Evolutionary conservation across 768 basidiomycete species (phyloP).

Genomic region (Infundibulicybe gibba): DNA sequence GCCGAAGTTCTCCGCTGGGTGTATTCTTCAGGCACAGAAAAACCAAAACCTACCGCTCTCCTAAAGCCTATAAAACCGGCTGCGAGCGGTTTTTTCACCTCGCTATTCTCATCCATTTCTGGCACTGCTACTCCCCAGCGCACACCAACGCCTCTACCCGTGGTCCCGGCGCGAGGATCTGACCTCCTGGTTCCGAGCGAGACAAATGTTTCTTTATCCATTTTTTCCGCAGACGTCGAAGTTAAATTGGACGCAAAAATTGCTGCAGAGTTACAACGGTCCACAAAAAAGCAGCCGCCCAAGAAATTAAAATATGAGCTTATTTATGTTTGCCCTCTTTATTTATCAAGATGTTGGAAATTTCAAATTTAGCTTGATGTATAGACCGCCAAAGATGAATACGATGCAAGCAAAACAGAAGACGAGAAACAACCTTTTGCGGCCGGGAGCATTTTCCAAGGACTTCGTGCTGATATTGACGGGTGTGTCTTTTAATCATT

Average conservation of each 20-base stretch:
- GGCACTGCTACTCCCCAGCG: constrained; percentile 31
- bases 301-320: constrained; percentile 70
- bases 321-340: constrained; percentile 62
- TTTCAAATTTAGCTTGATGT: constrained; percentile 1
- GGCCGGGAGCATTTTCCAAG: constrained; percentile 82
- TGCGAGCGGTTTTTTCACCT: constrained; percentile 45
- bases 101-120: constrained; percentile 36
- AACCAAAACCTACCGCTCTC: constrained; percentile 32
- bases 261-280: constrained; percentile 72
- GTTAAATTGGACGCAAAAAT: constrained; percentile 66
- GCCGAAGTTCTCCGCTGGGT: constrained; percentile 82
- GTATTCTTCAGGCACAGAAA: constrained; percentile 63
- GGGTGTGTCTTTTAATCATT: constrained; percentile 42
- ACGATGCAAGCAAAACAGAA: constrained; percentile 68
- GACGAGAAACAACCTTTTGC: constrained; percentile 55
- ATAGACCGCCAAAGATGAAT: constrained; percentile 81
- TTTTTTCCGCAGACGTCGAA: constrained; percentile 64
- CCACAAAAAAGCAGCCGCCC: constrained; percentile 95
- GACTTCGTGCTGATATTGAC: constrained; percentile 81
- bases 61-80: constrained; percentile 28
- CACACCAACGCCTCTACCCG: constrained; percentile 27
- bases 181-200: constrained; percentile 39
- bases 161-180: constrained; percentile 25
- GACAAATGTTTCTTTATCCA: constrained; percentile 55
- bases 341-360: neutral